Percentiles rank a stretch among this genome's conserved stretches.
Conservation (phyloP, 2,329 filamentous ascomycete species). For the Cladophialophora psammophila region DNA sequence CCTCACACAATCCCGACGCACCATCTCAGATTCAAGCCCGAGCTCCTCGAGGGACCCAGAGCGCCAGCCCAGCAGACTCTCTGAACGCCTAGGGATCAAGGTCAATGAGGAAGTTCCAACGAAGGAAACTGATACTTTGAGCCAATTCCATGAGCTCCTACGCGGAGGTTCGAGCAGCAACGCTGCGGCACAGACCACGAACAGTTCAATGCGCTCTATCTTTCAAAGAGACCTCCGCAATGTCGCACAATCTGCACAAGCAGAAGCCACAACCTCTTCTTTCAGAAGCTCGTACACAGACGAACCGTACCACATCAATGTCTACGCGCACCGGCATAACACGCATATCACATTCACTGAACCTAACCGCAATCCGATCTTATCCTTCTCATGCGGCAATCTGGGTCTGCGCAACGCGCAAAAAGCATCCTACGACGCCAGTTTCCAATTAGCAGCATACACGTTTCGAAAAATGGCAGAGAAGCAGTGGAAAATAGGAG, state of each 20-base stretch:
- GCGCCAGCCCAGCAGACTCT: conserved; percentile 14
- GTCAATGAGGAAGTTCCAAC: conserved; percentile 14
- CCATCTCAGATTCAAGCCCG: conserved; percentile 20
- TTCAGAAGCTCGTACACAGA: conserved; percentile 36
- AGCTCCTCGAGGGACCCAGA: conserved; percentile 7
- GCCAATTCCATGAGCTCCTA: conserved; percentile 21
- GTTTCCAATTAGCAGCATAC: conserved; percentile 86
- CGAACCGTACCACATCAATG: conserved; percentile 83
- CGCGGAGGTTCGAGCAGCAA: conserved; percentile 10
- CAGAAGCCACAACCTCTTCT: conserved; percentile 28
- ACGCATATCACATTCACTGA: conserved; percentile 89
- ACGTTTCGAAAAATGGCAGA: conserved; percentile 85
- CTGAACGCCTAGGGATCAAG: conserved; percentile 24
- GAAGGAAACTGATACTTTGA: conserved; percentile 1
- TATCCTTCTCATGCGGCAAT: conserved; percentile 83
- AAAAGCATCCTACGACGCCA: conserved; percentile 85
- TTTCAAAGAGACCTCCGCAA: conserved; percentile 17
- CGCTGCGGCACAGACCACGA: conserved; percentile 3
- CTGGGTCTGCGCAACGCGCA: conserved; percentile 88
- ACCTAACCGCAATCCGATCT: conserved; percentile 78
- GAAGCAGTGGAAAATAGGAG: conserved; percentile 76
- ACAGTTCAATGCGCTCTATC: conserved; percentile 10
- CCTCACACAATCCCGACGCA: conserved; percentile 22
- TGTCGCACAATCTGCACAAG: conserved; percentile 28
- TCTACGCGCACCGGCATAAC: conserved; percentile 91